Base-by-base conservation (phyloP, 2,329 filamentous ascomycete genomes). In the Onygenales sp. region DNA sequence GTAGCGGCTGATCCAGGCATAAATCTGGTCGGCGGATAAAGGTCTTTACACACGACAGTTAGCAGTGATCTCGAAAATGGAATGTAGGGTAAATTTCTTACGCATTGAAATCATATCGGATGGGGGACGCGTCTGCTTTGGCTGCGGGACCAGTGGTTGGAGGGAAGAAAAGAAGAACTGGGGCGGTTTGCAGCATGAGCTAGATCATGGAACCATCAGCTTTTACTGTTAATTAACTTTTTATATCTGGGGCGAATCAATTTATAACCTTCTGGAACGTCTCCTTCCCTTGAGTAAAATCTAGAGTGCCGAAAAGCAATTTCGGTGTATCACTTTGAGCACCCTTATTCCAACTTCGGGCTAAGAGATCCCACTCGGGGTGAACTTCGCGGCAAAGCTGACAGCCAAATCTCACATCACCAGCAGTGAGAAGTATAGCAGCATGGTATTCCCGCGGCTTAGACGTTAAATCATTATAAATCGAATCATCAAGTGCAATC, bases 101-200 rank as follows among this genome's bases (percentile, higher is more conserved):
- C 88, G 87, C 89, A 40, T 80, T 85, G 65, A 98, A 97, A 69
- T 97, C 92, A 67, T 87, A 93, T 73, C 89, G 83, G 43, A 86
- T 61, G 34, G 91, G 88, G 13, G 86, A 81, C 50, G 76, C 71
- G 53, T 86, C 82, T 45, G 81, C 65, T 59, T 82, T 85, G 50
- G 92, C 90, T 68, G 89, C 81, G 31, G 88, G 86, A 14, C 93
- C 93, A 53, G 78, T 73, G 4, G 91, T 96, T 27, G 93, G 89
- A 57, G 83, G 88, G 76, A 93, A 97, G 60, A 95, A 76, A 44
- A 96, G 75, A 43, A 98, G 78, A 40, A 97, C 86, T 1, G 93
- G 93, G 6, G 93, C 93, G 46, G 92, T 96, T 83, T 95, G 88
- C 42, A 98, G 83, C 71, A 87, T 85, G 61, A 97, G 81, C 92